phyloP scores from a whole-genome alignment of 768 basidiomycete genomes.

The Kondoa subrosea region DNA sequence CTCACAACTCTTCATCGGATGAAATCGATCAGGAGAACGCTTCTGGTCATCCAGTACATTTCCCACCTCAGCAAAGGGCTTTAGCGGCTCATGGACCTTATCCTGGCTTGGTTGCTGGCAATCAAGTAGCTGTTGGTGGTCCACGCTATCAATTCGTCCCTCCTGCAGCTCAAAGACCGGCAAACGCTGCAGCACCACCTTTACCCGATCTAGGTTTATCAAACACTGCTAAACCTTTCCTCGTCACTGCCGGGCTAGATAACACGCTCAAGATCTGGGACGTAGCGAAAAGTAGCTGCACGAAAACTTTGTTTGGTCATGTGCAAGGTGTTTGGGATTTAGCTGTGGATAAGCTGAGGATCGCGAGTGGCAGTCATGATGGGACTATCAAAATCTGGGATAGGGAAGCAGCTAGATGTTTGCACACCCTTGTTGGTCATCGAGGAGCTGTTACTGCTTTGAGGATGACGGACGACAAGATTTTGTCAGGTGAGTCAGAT shows the following conservation, averaged over 20 bases:
- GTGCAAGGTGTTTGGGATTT: conserved; percentile 98
- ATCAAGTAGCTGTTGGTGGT: conserved; percentile 5
- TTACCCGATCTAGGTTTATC: not conserved
- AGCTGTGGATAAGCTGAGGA: conserved; percentile 68
- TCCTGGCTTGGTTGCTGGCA: conserved; percentile 12
- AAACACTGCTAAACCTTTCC: conserved; percentile 19
- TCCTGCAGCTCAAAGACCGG: not conserved
- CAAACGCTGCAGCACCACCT: conserved; percentile 2
- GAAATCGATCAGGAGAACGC: not conserved
- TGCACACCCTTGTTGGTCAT: conserved; percentile 79
- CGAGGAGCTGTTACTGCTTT: conserved; percentile 84
- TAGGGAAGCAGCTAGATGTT: conserved; percentile 69
- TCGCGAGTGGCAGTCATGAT: conserved; percentile 88
- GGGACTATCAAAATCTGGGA: conserved; percentile 99
- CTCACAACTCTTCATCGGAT: conserved; percentile 2
- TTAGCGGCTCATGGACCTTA: conserved; percentile 13
- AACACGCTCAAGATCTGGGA: conserved; percentile 97
- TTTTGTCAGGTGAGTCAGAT: conserved; percentile 45
- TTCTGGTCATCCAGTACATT: conserved; percentile 17
- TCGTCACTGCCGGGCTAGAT: conserved; percentile 61
- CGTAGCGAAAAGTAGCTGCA: conserved; percentile 60
- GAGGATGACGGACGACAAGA: conserved; percentile 80
- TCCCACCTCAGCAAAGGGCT: conserved; percentile 24
- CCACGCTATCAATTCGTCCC: not conserved
- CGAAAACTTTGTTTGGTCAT: conserved; percentile 75